Conservation (phyloP, 1,284 basidiomycete species). For the Pascua sp. region DNA sequence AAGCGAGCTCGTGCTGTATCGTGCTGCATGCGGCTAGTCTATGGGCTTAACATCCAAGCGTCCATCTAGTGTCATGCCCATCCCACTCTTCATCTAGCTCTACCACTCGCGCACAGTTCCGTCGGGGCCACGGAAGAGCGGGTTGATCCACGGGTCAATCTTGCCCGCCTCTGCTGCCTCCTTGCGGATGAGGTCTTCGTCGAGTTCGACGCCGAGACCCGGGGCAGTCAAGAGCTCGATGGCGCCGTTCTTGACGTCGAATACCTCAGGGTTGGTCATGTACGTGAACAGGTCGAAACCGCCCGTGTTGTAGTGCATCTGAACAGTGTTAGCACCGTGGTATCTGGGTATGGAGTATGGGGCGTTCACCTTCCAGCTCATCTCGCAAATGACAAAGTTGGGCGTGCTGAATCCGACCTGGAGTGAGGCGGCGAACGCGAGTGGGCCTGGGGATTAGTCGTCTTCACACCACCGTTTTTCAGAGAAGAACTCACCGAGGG, state of each 20-base stretch:
- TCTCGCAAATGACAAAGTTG: constrained; percentile 52
- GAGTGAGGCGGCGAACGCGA: constrained; percentile 64
- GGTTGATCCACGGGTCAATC: constrained; percentile 57
- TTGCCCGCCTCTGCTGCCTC: constrained; percentile 52
- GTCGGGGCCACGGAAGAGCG: constrained; percentile 60
- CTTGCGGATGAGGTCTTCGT: constrained; percentile 61
- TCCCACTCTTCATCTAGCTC: background rate
- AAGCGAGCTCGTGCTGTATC: no score
- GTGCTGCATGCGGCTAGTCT: background rate
- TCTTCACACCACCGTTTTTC: no score
- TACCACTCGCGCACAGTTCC: constrained; percentile 60
- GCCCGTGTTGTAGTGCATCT: constrained; percentile 71
- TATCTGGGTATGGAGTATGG: background rate
- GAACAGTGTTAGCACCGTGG: background rate
- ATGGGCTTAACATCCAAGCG: background rate
- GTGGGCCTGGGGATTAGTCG: constrained; percentile 53
- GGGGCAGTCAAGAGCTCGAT: constrained; percentile 59
- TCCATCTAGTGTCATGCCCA: background rate
- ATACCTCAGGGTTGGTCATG: constrained; percentile 58
- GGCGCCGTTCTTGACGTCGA: constrained; percentile 61
- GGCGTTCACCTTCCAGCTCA: constrained; percentile 42
- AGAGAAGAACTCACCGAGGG: constrained; percentile 25
- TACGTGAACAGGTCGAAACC: constrained; percentile 64
- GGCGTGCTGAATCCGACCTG: constrained; percentile 49
- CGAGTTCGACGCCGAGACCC: constrained; percentile 66